Evolutionary conservation across 805 yeast species (phyloP), one percentile per base, ranked within the genome.

Genomic region (Debaryomyces tyrocola): DNA sequence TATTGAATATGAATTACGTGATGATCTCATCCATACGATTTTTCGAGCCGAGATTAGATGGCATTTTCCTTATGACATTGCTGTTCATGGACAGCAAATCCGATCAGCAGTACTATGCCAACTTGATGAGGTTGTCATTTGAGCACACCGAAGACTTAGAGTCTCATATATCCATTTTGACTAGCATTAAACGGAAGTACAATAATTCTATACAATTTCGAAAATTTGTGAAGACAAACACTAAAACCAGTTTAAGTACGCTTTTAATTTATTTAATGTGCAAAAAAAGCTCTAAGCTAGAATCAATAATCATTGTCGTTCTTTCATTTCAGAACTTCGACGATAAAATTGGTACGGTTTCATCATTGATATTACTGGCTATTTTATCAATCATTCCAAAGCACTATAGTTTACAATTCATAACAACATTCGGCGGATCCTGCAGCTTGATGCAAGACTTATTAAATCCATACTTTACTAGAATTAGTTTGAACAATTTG

Each of bases 401-500:
- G 20, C 45, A 57, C 24, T 60, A 66, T 48, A 57, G 73, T 11
- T 57, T 74, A 18, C 47, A 65, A 8, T 61, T 77, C 28, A 55
- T 79, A 33, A 62, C 75, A 14, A 63, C 75, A 1, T 77, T 70
- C 51, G 74, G 76, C 66, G 83, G 82, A 2, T 63, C 75, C 12
- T 56, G 74, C 11, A 65, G 73, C 36, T 63, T 80, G 45, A 62
- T 70, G 41, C 63, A 73, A 34, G 80, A 77, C 37, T 66, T 82
- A 41, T 66, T 82, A 33, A 55, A 59, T 5, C 84, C 84, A 4
- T 82, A 78, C 57, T 77, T 82, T 57, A 54, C 66, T 8, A 63
- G 77, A 10, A 63, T 80, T 17, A 76, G 78, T 10, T 74, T 79
- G 46, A 60, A 73, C 4, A 57, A 56, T 4, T 51, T 62, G n/a